A percentile compares a stretch with the other conserved stretches of the same genome.
These are phyloP conservation scores for Hirschfeldia incana DNA, from an alignment of 345 rosid genomes.

Conservation along the genomic window DNA sequence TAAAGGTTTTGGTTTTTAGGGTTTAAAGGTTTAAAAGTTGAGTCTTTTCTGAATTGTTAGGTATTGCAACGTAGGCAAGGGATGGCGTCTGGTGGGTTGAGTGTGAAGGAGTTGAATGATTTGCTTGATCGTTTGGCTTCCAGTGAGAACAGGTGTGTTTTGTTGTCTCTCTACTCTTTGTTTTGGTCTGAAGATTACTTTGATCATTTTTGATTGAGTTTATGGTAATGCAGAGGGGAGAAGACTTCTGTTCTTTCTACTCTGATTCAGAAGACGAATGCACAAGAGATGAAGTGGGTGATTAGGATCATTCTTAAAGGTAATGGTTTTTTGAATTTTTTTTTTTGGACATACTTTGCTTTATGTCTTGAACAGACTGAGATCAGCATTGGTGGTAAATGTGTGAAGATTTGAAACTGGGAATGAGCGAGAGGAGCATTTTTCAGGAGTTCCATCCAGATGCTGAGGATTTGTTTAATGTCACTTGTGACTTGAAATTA, in stretches of 20 bases:
- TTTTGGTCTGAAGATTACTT: not conserved
- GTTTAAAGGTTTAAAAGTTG: not conserved
- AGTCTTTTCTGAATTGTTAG: constrained; percentile 28
- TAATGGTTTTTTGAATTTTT: not conserved
- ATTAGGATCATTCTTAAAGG: constrained; percentile 94
- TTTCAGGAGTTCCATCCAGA: constrained; percentile 97
- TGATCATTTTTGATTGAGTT: not conserved
- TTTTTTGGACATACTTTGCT: not conserved
- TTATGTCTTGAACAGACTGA: not conserved
- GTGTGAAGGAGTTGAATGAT: constrained; percentile 70
- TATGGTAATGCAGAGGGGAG: constrained; percentile 52
- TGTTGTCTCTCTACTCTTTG: not conserved
- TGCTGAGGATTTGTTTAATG: constrained; percentile 95
- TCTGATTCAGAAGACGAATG: constrained; percentile 87
- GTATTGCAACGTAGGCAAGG: constrained; percentile 85
- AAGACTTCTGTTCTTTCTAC: constrained; percentile 66
- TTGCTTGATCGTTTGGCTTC: constrained; percentile 82
- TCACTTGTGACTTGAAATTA: constrained; percentile 91
- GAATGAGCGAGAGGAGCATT: constrained; percentile 87
- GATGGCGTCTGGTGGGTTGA: constrained; percentile 69
- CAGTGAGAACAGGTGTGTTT: constrained; percentile 66
- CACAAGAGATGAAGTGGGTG: constrained; percentile 97
- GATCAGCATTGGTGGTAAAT: constrained; percentile 13
- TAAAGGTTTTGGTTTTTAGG: not conserved
- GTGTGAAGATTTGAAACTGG: constrained; percentile 80